Evolutionary conservation across 306 rosid genomes (phyloP).

Genomic region (Casuarina cunninghamiana): DNA sequence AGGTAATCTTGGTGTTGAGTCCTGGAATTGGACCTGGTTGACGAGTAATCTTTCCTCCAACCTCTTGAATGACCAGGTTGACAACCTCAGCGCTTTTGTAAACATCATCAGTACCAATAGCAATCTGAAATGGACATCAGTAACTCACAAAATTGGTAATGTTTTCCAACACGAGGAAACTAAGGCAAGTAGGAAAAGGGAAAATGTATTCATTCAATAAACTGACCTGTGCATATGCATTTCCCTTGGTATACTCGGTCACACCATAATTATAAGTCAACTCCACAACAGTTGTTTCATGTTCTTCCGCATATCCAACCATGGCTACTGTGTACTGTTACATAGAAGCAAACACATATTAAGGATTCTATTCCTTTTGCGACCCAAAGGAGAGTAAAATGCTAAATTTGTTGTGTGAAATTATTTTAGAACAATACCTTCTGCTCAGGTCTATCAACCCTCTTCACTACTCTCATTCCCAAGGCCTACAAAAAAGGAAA

Average conservation of each 20-base stretch:
- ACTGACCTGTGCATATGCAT: constrained; percentile 90
- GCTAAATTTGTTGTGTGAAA: background rate
- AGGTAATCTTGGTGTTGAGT: constrained; percentile 74
- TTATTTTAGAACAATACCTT: constrained; percentile 49
- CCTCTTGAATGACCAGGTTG: constrained; percentile 65
- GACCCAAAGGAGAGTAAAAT: background rate
- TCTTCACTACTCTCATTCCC: constrained; percentile 77
- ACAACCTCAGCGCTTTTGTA: constrained; percentile 91
- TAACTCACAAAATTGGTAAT: constrained; percentile 10
- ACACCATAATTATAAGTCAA: constrained; percentile 94
- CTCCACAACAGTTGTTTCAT: constrained; percentile 82
- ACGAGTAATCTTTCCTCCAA: constrained; percentile 94
- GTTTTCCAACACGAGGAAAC: constrained; percentile 12
- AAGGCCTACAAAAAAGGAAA: constrained; percentile 57
- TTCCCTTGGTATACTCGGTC: constrained; percentile 87
- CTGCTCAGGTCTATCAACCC: constrained; percentile 75
- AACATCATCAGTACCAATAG: constrained; percentile 91
- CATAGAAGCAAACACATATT: constrained; percentile 16
- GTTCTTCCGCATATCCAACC: constrained; percentile 87
- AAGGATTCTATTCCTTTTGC: constrained; percentile 12
- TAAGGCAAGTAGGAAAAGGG: background rate
- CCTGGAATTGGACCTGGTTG: constrained; percentile 91
- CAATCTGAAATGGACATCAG: constrained; percentile 52
- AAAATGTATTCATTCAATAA: background rate
- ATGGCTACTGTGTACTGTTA: constrained; percentile 77